Evolutionary conservation across 352 stramenopile species (phyloP).

Genomic region (Globisporangium orthogonon): DNA sequence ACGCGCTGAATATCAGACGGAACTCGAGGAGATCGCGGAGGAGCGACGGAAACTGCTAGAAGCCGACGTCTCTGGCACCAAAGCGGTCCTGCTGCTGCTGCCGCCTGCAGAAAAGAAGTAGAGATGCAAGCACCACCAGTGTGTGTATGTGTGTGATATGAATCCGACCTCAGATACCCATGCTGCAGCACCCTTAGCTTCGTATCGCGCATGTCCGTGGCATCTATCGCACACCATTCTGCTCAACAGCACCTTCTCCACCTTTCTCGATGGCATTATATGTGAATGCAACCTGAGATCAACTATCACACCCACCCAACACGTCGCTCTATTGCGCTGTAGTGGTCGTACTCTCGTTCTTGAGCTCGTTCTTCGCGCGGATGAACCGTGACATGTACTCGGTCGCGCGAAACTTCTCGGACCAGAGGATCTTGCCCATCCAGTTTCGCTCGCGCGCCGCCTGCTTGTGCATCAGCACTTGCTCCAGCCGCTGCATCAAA

Average conservation of each 20-base stretch:
- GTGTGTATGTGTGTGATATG: background rate
- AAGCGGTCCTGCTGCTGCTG: conserved; percentile 26
- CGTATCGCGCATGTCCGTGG: too few species aligned
- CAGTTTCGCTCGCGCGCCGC: conserved; percentile 36
- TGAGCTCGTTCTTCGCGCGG: conserved; percentile 53
- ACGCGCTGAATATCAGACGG: conserved; percentile 5
- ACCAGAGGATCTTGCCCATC: conserved; percentile 80
- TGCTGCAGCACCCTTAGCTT: too few species aligned
- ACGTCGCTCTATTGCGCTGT: background rate
- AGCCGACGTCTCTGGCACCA: conserved; percentile 15
- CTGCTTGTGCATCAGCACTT: conserved; percentile 24
- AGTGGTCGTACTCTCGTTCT: background rate
- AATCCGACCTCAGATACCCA: background rate
- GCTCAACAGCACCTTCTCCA: too few species aligned
- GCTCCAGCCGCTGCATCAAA: conserved; percentile 50
- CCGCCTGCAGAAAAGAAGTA: conserved; percentile 16
- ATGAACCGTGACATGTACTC: conserved; percentile 86
- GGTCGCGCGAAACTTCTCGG: conserved; percentile 71
- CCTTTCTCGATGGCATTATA: background rate
- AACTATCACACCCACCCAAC: background rate
- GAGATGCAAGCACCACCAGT: background rate
- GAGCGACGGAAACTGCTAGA: conserved; percentile 27
- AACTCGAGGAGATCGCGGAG: conserved; percentile 29
- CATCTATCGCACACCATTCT: too few species aligned
- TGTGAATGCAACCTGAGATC: too few species aligned